phyloP scores from a whole-genome alignment of 768 basidiomycete species.

The Pseudohyphozyma bogoriensis region DNA sequence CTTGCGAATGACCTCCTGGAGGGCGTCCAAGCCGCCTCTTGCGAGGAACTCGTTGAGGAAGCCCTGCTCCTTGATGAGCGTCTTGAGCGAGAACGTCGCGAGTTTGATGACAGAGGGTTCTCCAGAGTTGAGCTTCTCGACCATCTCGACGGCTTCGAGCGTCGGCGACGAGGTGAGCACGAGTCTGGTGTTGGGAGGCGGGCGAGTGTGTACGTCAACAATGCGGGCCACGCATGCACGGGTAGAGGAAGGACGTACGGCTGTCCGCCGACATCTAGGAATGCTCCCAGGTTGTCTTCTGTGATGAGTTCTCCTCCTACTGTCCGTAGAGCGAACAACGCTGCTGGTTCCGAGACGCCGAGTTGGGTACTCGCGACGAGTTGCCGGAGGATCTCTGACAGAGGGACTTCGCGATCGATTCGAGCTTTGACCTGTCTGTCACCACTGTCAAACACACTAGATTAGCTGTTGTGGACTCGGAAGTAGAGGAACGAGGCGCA shows the following conservation, averaged over 20 bases:
- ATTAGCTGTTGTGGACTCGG: too few relatives aligned
- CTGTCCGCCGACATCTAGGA: slow-evolving; percentile 51
- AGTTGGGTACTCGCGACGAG: slow-evolving; percentile 38
- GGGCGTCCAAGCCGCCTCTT: slow-evolving; percentile 57
- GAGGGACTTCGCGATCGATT: slow-evolving; percentile 3
- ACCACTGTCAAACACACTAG: too few relatives aligned
- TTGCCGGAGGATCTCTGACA: slow-evolving; percentile 12
- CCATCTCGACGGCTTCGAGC: slow-evolving; percentile 66
- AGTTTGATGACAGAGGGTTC: slow-evolving; percentile 56
- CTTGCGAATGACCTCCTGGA: slow-evolving; percentile 58
- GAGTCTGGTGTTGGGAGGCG: background rate
- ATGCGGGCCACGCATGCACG: background rate
- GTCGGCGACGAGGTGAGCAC: slow-evolving; percentile 71
- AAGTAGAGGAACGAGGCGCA: too few relatives aligned
- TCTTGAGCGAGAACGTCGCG: slow-evolving; percentile 67
- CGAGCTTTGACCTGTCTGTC: background rate
- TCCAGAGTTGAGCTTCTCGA: slow-evolving; percentile 54
- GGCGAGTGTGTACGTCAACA: background rate
- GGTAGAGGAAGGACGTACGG: background rate
- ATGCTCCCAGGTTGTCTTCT: slow-evolving; percentile 71
- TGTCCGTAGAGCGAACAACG: slow-evolving; percentile 69
- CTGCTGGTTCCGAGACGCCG: slow-evolving; percentile 62
- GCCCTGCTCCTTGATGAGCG: slow-evolving; percentile 50
- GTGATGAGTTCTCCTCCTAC: slow-evolving; percentile 67
- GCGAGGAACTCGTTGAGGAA: slow-evolving; percentile 70